Base-by-base conservation (phyloP, 2,329 filamentous ascomycete species). In the Fusarium sp. region DNA sequence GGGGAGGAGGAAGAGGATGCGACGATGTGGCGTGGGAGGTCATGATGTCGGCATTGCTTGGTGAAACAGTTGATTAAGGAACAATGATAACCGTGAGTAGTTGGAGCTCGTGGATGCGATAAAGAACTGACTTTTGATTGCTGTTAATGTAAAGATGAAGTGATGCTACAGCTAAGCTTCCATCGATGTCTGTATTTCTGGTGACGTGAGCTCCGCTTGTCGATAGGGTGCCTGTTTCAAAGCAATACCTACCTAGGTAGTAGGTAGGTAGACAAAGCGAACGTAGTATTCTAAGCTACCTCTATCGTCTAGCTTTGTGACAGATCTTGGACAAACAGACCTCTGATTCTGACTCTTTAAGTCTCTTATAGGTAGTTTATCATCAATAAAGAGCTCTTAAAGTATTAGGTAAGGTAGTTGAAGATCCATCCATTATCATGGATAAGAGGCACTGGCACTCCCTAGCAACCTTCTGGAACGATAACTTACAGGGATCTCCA, bases 1-100 rank as follows among this genome's bases (percentile, higher is more conserved):
- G 85, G 34, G 85, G 85, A 21, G 79, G 77, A 56, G 72, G 73
- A 50, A 75, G 62, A 59, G 69, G 63, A 16, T 50, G 74, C 14
- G 70, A 62, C 2, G 67, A 65, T 58, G 68, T 67, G 14, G 65
- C 25, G 37, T 65, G 67, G 28, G 64, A 64, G 26, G 69, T 76
- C 77, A 78, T 79, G 67, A 57, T 69, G 64, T 53, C 25, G 63
- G 69, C 74, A 78, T 78, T 50, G 53, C 64, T 56, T 39, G 12
- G 7, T 42, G 13, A 14, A 12, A 4, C 1, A n/a, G n/a, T 9
- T 6, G 10, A 4, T 48, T 1, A 12, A 37, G 9, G 7, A n/a
- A 18, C 0, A 18, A 21, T 19, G 1, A 25, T 3, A 12, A 2
- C 18, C 7, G 8, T n/a, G 10, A 48, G 18, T 5, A 31, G 34